Conservation (phyloP, 495 filamentous ascomycete species). For the Trypethelium eluteriae region DNA sequence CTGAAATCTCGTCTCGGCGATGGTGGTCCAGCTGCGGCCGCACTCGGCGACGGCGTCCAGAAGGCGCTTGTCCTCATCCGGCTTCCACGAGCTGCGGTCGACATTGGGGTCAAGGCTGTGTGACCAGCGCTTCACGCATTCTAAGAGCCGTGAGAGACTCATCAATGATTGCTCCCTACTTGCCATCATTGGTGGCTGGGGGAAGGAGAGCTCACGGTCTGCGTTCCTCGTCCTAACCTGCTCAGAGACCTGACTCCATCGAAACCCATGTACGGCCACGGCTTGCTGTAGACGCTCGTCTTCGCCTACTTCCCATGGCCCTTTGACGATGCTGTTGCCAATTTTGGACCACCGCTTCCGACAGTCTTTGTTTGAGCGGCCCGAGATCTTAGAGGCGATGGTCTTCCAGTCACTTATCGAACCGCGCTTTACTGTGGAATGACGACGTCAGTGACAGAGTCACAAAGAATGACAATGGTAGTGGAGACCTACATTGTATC, state of each 20-base stretch:
- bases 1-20: slow-evolving; percentile 16
- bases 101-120: slow-evolving; percentile 19
- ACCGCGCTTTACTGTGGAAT: slow-evolving; percentile 15
- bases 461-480: neutral
- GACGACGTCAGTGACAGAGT: neutral
- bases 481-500: slow-evolving; percentile 13
- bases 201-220: slow-evolving; percentile 16
- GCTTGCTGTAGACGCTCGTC: slow-evolving; percentile 17
- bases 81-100: slow-evolving; percentile 19
- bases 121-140: slow-evolving; percentile 24
- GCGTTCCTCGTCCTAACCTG: slow-evolving; percentile 17
- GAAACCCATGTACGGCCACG: slow-evolving; percentile 14
- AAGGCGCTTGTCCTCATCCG: slow-evolving; percentile 17
- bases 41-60: slow-evolving; percentile 15
- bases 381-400: slow-evolving; percentile 17
- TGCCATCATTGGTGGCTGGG: neutral
- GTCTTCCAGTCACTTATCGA: slow-evolving; percentile 18
- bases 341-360: slow-evolving; percentile 24
- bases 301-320: slow-evolving; percentile 14
- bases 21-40: slow-evolving; percentile 18
- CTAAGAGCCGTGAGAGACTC: slow-evolving; percentile 8
- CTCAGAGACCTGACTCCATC: slow-evolving; percentile 18
- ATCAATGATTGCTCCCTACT: neutral
- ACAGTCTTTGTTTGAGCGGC: slow-evolving; percentile 23
- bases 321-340: slow-evolving; percentile 20